These are phyloP conservation scores for Closterium sp. DNA, from an alignment of 139 green algal genomes.

Conservation along the genomic window DNA sequence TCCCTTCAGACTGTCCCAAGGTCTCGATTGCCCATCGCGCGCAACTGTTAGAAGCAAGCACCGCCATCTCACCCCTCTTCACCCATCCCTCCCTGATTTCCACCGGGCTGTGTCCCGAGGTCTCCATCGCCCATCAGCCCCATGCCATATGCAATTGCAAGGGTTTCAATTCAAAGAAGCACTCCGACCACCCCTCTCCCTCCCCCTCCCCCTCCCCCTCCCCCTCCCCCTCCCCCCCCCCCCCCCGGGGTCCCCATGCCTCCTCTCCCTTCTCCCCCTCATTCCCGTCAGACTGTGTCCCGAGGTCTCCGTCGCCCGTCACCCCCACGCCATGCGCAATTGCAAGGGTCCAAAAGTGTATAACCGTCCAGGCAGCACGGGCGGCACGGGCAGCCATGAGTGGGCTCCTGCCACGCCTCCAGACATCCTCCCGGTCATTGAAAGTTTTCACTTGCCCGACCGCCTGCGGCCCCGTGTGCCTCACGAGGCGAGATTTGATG, in stretches of 20 bases:
- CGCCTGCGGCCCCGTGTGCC: background rate
- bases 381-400: slow-evolving; percentile 8
- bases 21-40: no score
- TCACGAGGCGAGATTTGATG: slow-evolving; percentile 14
- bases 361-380: background rate
- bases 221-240: background rate
- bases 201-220: no score
- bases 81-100: no score
- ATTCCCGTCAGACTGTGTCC: background rate
- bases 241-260: background rate
- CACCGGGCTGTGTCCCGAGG: background rate
- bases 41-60: no score
- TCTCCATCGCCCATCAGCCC: background rate
- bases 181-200: background rate
- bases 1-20: no score
- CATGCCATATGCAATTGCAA: slow-evolving; percentile 13
- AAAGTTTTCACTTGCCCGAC: slow-evolving; percentile 27
- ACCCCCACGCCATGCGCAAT: slow-evolving; percentile 1
- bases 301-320: slow-evolving; percentile 3
- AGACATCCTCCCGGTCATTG: slow-evolving; percentile 19
- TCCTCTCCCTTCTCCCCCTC: background rate
- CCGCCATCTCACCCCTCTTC: background rate
- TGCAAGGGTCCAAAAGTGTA: slow-evolving; percentile 4
- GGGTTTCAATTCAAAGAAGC: no score
- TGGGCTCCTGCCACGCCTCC: slow-evolving; percentile 9